phyloP scores from a whole-genome alignment of 2,329 filamentous ascomycete species.

The Scedosporium minutisporum region DNA sequence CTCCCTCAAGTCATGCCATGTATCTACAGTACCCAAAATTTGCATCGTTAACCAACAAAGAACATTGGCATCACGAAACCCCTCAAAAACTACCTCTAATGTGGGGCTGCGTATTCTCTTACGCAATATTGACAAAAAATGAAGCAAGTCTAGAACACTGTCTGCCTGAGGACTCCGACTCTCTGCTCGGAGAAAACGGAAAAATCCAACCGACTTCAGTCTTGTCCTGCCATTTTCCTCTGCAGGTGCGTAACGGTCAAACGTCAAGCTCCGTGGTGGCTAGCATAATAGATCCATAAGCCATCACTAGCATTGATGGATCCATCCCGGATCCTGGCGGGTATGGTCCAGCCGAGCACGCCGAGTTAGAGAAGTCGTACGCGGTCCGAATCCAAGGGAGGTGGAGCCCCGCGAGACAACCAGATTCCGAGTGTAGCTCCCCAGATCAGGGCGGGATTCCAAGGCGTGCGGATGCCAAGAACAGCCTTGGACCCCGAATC shows the following conservation, averaged over 20 bases:
- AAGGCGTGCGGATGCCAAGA: neutral
- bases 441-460: neutral
- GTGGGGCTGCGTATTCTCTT: neutral
- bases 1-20: no score
- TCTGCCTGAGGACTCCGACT: neutral
- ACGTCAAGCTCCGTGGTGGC: no score
- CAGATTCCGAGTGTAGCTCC: neutral
- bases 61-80: neutral
- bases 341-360: neutral
- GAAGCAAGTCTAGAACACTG: neutral
- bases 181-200: no score
- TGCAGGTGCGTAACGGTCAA: no score
- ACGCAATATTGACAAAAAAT: neutral
- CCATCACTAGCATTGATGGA: no score
- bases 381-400: neutral
- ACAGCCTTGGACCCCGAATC: neutral
- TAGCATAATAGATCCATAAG: no score
- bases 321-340: no score
- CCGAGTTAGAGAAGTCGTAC: neutral
- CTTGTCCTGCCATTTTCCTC: no score
- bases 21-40: no score
- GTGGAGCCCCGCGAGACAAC: neutral
- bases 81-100: neutral
- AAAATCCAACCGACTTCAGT: no score
- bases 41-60: no score